A percentile compares a stretch with the other conserved stretches of the same genome.
These are phyloP conservation scores for Aspergillus fumigatus DNA, from an alignment of 2,329 filamentous ascomycete species.

Conservation along the genomic window DNA sequence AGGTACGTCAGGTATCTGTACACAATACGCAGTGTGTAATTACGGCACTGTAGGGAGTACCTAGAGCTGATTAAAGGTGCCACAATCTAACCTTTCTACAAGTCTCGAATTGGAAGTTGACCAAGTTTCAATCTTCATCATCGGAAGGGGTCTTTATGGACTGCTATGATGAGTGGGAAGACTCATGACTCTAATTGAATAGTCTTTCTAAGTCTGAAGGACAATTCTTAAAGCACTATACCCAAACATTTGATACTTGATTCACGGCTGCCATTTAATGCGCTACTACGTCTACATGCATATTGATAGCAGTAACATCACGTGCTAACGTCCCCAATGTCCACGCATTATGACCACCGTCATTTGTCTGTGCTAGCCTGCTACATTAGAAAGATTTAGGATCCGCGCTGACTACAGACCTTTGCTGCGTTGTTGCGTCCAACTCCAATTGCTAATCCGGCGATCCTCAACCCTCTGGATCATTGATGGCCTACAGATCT, in stretches of 20 bases:
- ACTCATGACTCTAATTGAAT: background rate
- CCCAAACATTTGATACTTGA: background rate
- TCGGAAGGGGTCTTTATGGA: background rate
- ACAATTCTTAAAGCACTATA: background rate
- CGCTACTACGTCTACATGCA: background rate
- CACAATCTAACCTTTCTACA: background rate
- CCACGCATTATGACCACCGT: constrained; percentile 2
- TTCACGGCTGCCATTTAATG: background rate
- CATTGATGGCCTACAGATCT: background rate
- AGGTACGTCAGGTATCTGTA: no score
- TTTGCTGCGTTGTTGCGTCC: constrained; percentile 16
- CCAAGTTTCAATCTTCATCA: constrained; percentile 12
- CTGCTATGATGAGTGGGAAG: background rate
- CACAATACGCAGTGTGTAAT: background rate
- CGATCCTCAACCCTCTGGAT: background rate
- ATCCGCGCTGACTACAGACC: constrained; percentile 10
- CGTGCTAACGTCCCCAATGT: constrained; percentile 7
- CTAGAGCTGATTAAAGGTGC: background rate
- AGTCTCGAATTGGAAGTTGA: constrained; percentile 14
- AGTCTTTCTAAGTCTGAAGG: background rate
- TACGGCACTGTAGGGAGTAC: background rate
- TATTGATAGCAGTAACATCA: constrained; percentile 4
- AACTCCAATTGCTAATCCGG: constrained; percentile 11
- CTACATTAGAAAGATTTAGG: background rate
- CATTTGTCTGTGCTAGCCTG: background rate